Percentiles rank a stretch among this genome's conserved stretches.
Evolutionary conservation across 257 asterid genomes (phyloP).

Genomic region (Primulina huaijiensis): DNA sequence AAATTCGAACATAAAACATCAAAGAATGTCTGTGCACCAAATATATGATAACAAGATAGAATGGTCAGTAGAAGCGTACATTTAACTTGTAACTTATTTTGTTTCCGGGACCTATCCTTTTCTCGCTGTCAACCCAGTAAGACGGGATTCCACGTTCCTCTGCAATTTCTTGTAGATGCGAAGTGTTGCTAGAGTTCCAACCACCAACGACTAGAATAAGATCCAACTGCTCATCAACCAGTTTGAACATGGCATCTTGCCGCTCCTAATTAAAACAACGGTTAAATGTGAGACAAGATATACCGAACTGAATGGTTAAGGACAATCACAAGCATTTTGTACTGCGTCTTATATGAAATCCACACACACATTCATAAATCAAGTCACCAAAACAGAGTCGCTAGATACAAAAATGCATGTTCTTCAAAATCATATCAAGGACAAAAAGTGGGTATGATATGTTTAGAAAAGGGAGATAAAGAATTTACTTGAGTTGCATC

Average conservation of each 20-base stretch:
- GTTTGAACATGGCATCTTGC: conserved; percentile 98
- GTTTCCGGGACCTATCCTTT: conserved; percentile 93
- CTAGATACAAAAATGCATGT: no score
- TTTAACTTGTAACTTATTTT: conserved; percentile 69
- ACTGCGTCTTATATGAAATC: not conserved
- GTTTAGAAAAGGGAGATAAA: not conserved
- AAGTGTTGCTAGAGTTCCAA: conserved; percentile 99
- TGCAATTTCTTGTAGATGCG: conserved; percentile 93
- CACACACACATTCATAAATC: not conserved
- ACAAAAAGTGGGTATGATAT: not conserved
- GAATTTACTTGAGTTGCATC: conserved; percentile 56
- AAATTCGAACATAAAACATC: not conserved
- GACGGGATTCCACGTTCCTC: conserved; percentile 94
- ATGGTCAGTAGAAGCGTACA: conserved; percentile 42
- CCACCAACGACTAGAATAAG: conserved; percentile 95
- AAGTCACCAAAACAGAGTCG: not conserved
- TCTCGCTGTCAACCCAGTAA: conserved; percentile 86
- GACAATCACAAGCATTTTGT: not conserved
- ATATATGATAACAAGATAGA: conserved; percentile 4
- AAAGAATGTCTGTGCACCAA: conserved; percentile 1
- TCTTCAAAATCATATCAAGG: not conserved
- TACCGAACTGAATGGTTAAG: conserved; percentile 9
- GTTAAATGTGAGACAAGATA: conserved; percentile 23
- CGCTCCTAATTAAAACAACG: conserved; percentile 56
- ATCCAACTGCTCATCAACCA: conserved; percentile 74